A percentile compares a stretch with the other conserved stretches of the same genome.
Conservation (phyloP, 192 early-diverging fungal species). For the Phlyctochytrium arcticum region DNA sequence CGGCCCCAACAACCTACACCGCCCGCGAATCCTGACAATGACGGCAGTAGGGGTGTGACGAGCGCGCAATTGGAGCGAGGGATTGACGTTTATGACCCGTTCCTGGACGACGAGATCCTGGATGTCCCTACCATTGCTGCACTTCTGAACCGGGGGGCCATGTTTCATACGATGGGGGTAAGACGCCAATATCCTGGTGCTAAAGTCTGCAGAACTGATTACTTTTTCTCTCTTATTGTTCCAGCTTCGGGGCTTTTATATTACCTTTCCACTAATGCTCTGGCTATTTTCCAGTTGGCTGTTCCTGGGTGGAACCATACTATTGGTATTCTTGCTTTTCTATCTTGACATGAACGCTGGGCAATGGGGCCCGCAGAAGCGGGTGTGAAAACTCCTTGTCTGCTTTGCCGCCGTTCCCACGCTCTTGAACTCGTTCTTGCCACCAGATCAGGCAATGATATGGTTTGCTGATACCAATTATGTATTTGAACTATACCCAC, state of each 20-base stretch:
- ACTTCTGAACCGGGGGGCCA: slow-evolving; percentile 11
- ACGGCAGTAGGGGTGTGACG: too few relatives aligned
- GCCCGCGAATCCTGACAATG: too few relatives aligned
- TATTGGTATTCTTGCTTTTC: background rate
- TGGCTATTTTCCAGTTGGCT: background rate
- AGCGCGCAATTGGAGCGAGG: background rate
- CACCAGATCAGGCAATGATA: too few relatives aligned
- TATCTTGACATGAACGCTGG: background rate
- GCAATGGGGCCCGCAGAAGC: too few relatives aligned
- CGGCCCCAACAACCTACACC: background rate
- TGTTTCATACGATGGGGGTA: slow-evolving; percentile 16
- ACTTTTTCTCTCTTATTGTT: background rate
- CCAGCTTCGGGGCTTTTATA: background rate
- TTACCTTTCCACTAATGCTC: background rate
- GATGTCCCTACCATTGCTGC: background rate
- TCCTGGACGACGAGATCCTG: background rate
- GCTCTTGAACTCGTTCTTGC: too few relatives aligned
- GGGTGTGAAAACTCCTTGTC: too few relatives aligned
- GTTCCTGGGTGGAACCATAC: background rate
- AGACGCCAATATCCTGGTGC: too few relatives aligned
- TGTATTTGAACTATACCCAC: too few relatives aligned
- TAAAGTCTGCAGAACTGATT: too few relatives aligned
- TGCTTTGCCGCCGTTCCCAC: too few relatives aligned
- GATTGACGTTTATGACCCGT: background rate
- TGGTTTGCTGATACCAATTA: too few relatives aligned